Conservation (phyloP, 1,284 basidiomycete genomes). For the Cutaneotrichosporon sp. region DNA sequence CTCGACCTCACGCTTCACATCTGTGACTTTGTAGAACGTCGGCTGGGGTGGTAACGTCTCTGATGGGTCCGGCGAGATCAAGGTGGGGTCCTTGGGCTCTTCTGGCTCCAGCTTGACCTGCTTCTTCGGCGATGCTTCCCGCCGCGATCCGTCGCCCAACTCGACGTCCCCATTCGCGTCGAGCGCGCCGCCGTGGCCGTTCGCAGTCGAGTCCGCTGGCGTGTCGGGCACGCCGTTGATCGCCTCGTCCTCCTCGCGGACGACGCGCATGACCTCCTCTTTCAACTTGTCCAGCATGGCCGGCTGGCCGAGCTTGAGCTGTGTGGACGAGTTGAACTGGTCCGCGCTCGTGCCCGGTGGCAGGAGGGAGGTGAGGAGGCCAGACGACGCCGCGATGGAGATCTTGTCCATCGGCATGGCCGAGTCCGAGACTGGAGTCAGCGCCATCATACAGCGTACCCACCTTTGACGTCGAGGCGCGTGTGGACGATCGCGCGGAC, state of each 20-base stretch:
- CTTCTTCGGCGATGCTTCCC: constrained; percentile 18
- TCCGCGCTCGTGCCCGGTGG: constrained; percentile 57
- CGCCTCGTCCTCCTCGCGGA: constrained; percentile 41
- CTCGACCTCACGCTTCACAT: constrained; percentile 88
- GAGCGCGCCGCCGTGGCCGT: constrained; percentile 56
- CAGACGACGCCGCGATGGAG: constrained; percentile 60
- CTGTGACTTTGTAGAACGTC: constrained; percentile 67
- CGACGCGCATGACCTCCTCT: constrained; percentile 67
- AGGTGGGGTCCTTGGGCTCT: constrained; percentile 20
- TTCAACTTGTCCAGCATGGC: constrained; percentile 73
- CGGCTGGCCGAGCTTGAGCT: constrained; percentile 75
- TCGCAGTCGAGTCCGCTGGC: constrained; percentile 37
- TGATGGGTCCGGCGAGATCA: constrained; percentile 32
- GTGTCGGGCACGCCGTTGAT: constrained; percentile 22
- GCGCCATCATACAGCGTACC: constrained; percentile 20
- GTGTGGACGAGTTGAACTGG: constrained; percentile 66
- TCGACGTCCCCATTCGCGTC: constrained; percentile 50
- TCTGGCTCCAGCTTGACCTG: constrained; percentile 36
- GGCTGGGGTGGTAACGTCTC: constrained; percentile 42
- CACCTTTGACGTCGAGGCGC: constrained; percentile 84
- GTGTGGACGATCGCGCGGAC: constrained; percentile 94
- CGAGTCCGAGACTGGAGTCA: constrained; percentile 41
- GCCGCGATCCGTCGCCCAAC: constrained; percentile 24
- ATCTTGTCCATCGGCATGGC: constrained; percentile 65
- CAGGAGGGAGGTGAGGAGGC: constrained; percentile 69